A percentile compares a stretch with the other conserved stretches of the same genome.
phyloP scores from a whole-genome alignment of 441 rosid species.

The Daphne laureola region DNA sequence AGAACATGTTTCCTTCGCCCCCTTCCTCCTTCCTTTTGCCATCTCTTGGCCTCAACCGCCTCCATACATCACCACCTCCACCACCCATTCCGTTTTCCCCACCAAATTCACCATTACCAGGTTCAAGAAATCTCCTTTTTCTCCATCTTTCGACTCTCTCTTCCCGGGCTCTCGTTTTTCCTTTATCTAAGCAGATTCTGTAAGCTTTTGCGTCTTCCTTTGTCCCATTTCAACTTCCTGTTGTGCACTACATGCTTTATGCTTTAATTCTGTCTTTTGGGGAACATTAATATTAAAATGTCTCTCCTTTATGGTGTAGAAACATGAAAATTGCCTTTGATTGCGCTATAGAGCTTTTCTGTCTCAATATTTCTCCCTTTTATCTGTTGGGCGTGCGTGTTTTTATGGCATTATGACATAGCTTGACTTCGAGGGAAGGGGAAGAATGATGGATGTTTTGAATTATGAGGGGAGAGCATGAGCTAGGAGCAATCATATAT shows the following conservation, averaged over 20 bases:
- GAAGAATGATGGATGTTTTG: slow-evolving; percentile 40
- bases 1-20: slow-evolving; percentile 10
- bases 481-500: slow-evolving; percentile 31
- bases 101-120: not conserved
- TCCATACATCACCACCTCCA: slow-evolving; percentile 15
- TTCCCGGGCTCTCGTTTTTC: slow-evolving; percentile 2
- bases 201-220: slow-evolving; percentile 14
- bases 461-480: slow-evolving; percentile 32
- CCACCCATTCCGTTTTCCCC: slow-evolving; percentile 4
- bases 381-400: slow-evolving; percentile 23
- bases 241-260: slow-evolving; percentile 8
- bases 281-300: slow-evolving; percentile 3
- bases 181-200: slow-evolving; percentile 20
- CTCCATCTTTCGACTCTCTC: slow-evolving; percentile 2
- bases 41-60: slow-evolving; percentile 8
- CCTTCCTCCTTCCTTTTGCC: slow-evolving; percentile 14
- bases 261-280: slow-evolving; percentile 7
- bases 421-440: slow-evolving; percentile 24
- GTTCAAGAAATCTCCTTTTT: not conserved
- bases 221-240: slow-evolving; percentile 8
- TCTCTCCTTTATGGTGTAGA: slow-evolving; percentile 20
- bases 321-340: slow-evolving; percentile 31
- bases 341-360: slow-evolving; percentile 39
- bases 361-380: slow-evolving; percentile 19
- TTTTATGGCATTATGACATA: slow-evolving; percentile 25